phyloP scores from a whole-genome alignment of 192 early-diverging fungal species.

The Pilobolus umbonatus region DNA sequence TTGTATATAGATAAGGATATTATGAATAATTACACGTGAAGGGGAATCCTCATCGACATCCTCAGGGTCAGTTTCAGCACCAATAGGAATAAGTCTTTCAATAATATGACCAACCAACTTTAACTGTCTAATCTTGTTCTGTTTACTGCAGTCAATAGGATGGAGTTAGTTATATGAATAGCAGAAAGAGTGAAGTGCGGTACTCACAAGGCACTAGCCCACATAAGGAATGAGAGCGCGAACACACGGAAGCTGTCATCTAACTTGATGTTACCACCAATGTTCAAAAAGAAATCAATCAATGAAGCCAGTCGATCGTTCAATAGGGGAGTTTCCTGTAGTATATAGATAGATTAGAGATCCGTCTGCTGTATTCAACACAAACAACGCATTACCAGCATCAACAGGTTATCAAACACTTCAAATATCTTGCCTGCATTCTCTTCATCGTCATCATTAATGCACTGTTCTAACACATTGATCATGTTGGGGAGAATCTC shows the following conservation, averaged over 20 bases:
- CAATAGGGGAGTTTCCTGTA: slow-evolving; percentile 70
- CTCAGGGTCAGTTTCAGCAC: slow-evolving; percentile 71
- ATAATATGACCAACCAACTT: slow-evolving; percentile 80
- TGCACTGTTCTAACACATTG: slow-evolving; percentile 71
- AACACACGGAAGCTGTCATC: slow-evolving; percentile 67
- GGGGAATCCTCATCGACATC: slow-evolving; percentile 81
- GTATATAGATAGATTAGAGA: not conserved
- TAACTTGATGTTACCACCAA: slow-evolving; percentile 62
- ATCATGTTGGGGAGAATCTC: slow-evolving; percentile 79
- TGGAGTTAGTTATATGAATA: not conserved
- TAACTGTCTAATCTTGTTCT: slow-evolving; percentile 75
- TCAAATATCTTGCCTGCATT: slow-evolving; percentile 75
- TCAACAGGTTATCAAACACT: slow-evolving; percentile 79
- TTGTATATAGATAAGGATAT: not conserved
- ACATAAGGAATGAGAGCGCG: slow-evolving; percentile 78
- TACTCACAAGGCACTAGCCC: slow-evolving; percentile 67
- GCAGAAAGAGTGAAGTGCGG: too few species aligned
- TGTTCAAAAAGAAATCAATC: slow-evolving; percentile 72
- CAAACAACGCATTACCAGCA: slow-evolving; percentile 40
- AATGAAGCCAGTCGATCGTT: slow-evolving; percentile 72
- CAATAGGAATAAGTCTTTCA: slow-evolving; percentile 75
- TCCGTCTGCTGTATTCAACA: not conserved
- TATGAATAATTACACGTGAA: slow-evolving; percentile 31
- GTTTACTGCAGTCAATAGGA: slow-evolving; percentile 42
- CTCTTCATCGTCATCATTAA: slow-evolving; percentile 70